Base-by-base conservation (phyloP, 2,329 filamentous ascomycete species). In the Penicillium sp. region DNA sequence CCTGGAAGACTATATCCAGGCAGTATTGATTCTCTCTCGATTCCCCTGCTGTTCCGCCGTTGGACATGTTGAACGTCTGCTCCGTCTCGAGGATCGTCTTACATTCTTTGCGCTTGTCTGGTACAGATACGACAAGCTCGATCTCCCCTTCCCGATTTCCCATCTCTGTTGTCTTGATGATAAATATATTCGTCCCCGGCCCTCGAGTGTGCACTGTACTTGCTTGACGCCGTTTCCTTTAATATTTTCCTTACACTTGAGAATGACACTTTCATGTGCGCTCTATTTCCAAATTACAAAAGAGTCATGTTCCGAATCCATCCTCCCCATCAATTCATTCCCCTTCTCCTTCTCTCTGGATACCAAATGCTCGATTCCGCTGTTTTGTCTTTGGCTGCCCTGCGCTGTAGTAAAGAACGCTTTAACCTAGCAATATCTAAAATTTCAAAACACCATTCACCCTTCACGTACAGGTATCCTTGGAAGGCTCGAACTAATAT, bases 181-280 rank as follows among this genome's bases (percentile, higher is more conserved):
- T 62, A 59, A 61, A 60, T 62, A 61, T 62, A 59, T 56, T 60
- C 45, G 49, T 58, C 49, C 44, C 50, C 42, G 47, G 50, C 49
- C 46, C 52, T 44, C 37, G 33, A 41, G 37, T 48, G 29, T 53
- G 45, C 47, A 46, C 38, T 54, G 46, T 54, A 48, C 56, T 50
- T 55, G 46, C 44, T 49, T 52, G 39, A 52, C 47, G 47, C 37
- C 49, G 41, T 53, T 48, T 52, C 52, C 52, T 50, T 48, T 56
- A 55, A 60, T 58, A 55, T 43, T 33, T 50, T 42, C 43, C 47
- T 40, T 37, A 41, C 20, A 20, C 32, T 23, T 20, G 24, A 31
- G 40, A 28, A 42, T n/a, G 15, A 42, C 35, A 18, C 23, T 35
- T 35, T 32, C 15, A 23, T 12, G 33, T 44, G 10, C 41, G 25